Evolutionary conservation across 768 basidiomycete species (phyloP), one percentile per base, ranked within the genome.

Genomic region (Leccinum longicurvipes): DNA sequence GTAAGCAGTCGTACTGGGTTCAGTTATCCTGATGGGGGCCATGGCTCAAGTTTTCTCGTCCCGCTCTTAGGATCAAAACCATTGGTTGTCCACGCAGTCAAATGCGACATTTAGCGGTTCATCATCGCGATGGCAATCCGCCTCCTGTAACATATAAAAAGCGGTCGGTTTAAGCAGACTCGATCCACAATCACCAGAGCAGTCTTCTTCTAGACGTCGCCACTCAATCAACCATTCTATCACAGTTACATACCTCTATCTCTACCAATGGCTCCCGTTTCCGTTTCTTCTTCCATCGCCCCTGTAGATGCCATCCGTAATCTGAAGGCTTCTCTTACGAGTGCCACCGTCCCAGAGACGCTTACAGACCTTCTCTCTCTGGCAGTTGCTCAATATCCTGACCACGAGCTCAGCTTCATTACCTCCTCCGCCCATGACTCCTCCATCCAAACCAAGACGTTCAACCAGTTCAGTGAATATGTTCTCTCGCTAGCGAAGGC

Each of bases 341-440:
- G 25, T 6, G 28, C 58, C 46, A 21, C 49, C 0, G 55, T 47
- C 44, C 54, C 55, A 45, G 50, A 58, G 9, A 72, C 66, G 7
- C 59, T 70, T 6, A 48, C 62, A 15, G 64, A 68, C 11, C 52
- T 68, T 23, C 21, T 72, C 23, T 59, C 62, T 48, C 60, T 48
- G 12, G 70, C 64, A 7, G 63, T 56, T 11, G 21, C 15, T 7
- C 59, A 55, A 8, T 68, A 70, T 29, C 64, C 70, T 9, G 24
- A 39, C 3, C 70, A 62, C 24, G 59, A 70, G 17, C 66, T 70
- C 39, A 52, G 59, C 11, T 70, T 70, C 14, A 52, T 70, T 29
- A 61, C 70, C 0, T 72, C 68, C 9, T 70, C 68, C 0, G 61
- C 67, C 17, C 68, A 68, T 21, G 62, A 72, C 29, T 72, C 65